Evolutionary conservation across 2,329 filamentous ascomycete genomes (phyloP), one percentile per base, ranked within the genome.

Genomic region (Sporothrix pallida): DNA sequence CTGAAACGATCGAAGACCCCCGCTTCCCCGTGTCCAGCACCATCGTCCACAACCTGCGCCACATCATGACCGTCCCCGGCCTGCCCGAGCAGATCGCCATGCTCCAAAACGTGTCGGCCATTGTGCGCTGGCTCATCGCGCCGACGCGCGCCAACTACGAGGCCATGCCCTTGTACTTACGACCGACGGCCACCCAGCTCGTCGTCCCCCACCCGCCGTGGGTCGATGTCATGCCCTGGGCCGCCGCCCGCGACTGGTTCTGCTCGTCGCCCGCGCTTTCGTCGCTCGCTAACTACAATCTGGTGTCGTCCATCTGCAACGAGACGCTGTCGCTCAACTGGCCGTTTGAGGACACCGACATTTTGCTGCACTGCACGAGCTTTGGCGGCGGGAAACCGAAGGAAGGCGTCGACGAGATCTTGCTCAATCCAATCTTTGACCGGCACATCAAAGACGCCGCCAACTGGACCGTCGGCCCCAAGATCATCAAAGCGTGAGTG

Each of bases 71-170:
- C 26, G 31, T 62, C 26, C 58, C 58, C 26, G 58, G 58, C 13
- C 58, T 62, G 26, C 58, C 58, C 58, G 26, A 62, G 10, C 58
- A 62, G 58, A 62, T 62, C 23, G 58, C 58, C 58, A 62, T 62
- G 58, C 58, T 62, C 5, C 58, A 62, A 9, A 62, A 62, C 7
- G 58, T 62, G 26, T 62, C 58, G 26, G 58, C 58, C 12, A 37
- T 62, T 62, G 58, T 62, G 12, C 58, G 58, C 5, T 62, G 58
- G 58, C 58, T 62, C 6, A 62, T 62, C 17, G 58, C 58, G 8
- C 58, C 58, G 26, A 62, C 58, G 58, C 58, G 58, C 5, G 58
- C 58, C 58, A 62, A 62, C 31, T 62, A 37, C 15, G 58, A 62
- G 17, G 58, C 58, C 58, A 62, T 62, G 58, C 58, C 58, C 1